Conservation (phyloP, 805 yeast genomes). For the Hanseniaspora guilliermondii region DNA sequence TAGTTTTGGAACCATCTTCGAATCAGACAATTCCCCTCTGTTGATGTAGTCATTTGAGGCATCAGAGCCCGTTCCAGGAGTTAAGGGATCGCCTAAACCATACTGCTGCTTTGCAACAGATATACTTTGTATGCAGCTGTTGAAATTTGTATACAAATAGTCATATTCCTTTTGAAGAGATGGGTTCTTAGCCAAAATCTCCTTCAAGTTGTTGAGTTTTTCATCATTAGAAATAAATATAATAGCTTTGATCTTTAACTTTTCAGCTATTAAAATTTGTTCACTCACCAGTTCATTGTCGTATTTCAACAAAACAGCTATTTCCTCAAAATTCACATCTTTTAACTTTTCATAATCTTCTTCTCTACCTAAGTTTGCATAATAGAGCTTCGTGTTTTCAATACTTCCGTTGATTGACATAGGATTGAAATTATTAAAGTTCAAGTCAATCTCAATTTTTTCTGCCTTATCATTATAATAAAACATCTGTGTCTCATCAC, state of each 20-base stretch:
- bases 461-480: constrained; percentile 22
- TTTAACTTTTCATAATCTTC: constrained; percentile 39
- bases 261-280: constrained; percentile 44
- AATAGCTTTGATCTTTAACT: constrained; percentile 49
- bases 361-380: constrained; percentile 53
- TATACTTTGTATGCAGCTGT: constrained; percentile 26
- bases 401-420: constrained; percentile 49
- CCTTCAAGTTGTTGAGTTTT: not conserved
- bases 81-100: constrained; percentile 65
- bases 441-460: constrained; percentile 22
- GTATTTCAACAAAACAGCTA: constrained; percentile 49
- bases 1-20: constrained; percentile 49
- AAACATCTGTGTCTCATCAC: constrained; percentile 23
- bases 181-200: not conserved
- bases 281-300: constrained; percentile 37
- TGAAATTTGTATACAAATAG: constrained; percentile 17
- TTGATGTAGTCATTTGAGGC: constrained; percentile 28
- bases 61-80: constrained; percentile 61
- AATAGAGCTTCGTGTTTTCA: constrained; percentile 38
- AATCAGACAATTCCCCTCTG: constrained; percentile 30
- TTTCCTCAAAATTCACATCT: constrained; percentile 29
- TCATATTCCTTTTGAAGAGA: constrained; percentile 2
- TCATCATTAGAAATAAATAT: constrained; percentile 47
- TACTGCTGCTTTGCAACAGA: constrained; percentile 48
- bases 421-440: constrained; percentile 49